Conservation (phyloP, 2,329 filamentous ascomycete species). For the Fusarium camptoceras region DNA sequence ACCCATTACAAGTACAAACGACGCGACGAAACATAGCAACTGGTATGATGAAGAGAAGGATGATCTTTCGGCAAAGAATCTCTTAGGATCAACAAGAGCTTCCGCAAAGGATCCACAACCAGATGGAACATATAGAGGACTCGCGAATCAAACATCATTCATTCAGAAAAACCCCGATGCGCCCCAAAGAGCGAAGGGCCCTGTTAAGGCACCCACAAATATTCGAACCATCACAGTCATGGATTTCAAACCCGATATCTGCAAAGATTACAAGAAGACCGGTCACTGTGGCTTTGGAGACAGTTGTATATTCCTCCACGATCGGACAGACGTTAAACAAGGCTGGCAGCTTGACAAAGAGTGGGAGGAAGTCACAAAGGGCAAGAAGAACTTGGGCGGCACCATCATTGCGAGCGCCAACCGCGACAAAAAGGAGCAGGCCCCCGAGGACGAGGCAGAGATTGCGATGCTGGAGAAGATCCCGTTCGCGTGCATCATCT, state of each 20-base stretch:
- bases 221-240: constrained; percentile 90
- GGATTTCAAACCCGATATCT: constrained; percentile 92
- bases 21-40: constrained; percentile 89
- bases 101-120: constrained; percentile 51
- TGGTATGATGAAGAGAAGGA: constrained; percentile 84
- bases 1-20: constrained; percentile 76
- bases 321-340: constrained; percentile 82
- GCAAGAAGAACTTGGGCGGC: constrained; percentile 70
- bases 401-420: constrained; percentile 72
- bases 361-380: constrained; percentile 88
- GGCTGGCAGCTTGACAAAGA: constrained; percentile 96
- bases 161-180: constrained; percentile 86
- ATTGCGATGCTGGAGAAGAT: constrained; percentile 83
- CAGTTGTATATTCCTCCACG: constrained; percentile 79
- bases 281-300: constrained; percentile 58
- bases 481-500: constrained; percentile 90
- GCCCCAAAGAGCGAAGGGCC: constrained; percentile 77
- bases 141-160: constrained; percentile 77
- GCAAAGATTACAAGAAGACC: constrained; percentile 86
- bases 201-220: constrained; percentile 88
- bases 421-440: constrained; percentile 51
- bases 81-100: constrained; percentile 68
- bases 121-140: constrained; percentile 81
- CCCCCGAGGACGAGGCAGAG: constrained; percentile 66
- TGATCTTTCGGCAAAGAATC: constrained; percentile 61